Percentiles rank a stretch among this genome's conserved stretches.
These are phyloP conservation scores for Septoria linicola DNA, from an alignment of 2,329 filamentous ascomycete genomes.

Conservation along the genomic window DNA sequence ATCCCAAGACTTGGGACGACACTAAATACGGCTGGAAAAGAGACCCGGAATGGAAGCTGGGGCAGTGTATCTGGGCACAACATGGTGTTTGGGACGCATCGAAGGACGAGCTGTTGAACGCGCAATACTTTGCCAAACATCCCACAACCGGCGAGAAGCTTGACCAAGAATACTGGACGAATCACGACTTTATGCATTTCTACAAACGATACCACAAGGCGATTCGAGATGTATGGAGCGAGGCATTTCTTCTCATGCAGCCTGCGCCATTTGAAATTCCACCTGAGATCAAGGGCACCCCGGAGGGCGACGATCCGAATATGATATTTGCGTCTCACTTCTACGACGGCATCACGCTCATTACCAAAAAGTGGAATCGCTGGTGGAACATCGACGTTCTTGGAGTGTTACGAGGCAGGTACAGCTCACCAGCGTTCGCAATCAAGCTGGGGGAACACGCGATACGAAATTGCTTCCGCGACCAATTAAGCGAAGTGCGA, in stretches of 20 bases:
- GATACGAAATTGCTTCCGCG: conserved; percentile 87
- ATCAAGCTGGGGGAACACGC: conserved; percentile 91
- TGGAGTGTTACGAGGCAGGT: conserved; percentile 83
- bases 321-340: conserved; percentile 94
- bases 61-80: conserved; percentile 95
- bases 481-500: conserved; percentile 79
- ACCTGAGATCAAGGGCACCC: conserved; percentile 78
- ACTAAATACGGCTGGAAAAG: conserved; percentile 86
- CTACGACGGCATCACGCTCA: conserved; percentile 92
- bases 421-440: conserved; percentile 83
- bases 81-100: conserved; percentile 90
- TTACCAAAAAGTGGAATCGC: conserved; percentile 99
- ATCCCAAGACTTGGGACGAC: conserved; percentile 75
- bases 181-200: conserved; percentile 85
- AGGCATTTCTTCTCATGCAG: conserved; percentile 86
- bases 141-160: conserved; percentile 71
- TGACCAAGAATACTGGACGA: conserved; percentile 82
- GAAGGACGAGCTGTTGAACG: conserved; percentile 72
- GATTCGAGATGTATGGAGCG: conserved; percentile 72
- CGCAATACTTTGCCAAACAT: conserved; percentile 83
- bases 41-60: conserved; percentile 83
- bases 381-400: conserved; percentile 97
- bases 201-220: conserved; percentile 74
- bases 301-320: conserved; percentile 76
- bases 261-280: conserved; percentile 90